Evolutionary conservation across 1,284 basidiomycete genomes (phyloP).

Genomic region (Cryptococcus jaspeensis): DNA sequence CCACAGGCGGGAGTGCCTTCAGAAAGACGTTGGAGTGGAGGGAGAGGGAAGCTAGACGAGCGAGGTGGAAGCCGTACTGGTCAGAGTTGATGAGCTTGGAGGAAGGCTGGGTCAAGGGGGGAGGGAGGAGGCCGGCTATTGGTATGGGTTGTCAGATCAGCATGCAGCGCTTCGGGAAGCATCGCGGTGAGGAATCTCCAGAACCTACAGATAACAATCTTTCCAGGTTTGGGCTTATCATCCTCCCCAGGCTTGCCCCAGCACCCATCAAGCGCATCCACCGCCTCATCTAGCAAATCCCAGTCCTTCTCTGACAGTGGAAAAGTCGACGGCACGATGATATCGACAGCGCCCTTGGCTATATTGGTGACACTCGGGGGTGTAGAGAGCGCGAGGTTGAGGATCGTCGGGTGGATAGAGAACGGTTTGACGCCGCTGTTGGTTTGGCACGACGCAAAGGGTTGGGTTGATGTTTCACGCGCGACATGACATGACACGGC

Average conservation of each 20-base stretch:
- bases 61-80: conserved; percentile 71
- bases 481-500: too few relatives aligned
- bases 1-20: conserved; percentile 75
- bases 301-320: conserved; percentile 58
- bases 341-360: conserved; percentile 38
- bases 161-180: background rate
- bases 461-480: background rate
- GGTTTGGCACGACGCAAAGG: background rate
- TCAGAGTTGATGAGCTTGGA: conserved; percentile 74
- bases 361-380: conserved; percentile 32
- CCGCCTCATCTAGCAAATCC: conserved; percentile 70
- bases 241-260: conserved; percentile 21
- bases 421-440: conserved; percentile 27
- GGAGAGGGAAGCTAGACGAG: conserved; percentile 70
- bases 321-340: conserved; percentile 36
- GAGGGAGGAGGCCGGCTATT: conserved; percentile 77
- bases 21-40: conserved; percentile 70
- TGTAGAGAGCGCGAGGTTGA: conserved; percentile 28
- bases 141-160: background rate
- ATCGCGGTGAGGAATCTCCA: background rate
- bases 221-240: conserved; percentile 58
- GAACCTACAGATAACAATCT: conserved; percentile 70
- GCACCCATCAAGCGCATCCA: conserved; percentile 52
- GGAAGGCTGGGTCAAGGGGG: conserved; percentile 69
- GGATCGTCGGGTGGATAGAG: conserved; percentile 37